Evolutionary conservation across 78 protist species (phyloP).

Genomic region (Bodo saltans): DNA sequence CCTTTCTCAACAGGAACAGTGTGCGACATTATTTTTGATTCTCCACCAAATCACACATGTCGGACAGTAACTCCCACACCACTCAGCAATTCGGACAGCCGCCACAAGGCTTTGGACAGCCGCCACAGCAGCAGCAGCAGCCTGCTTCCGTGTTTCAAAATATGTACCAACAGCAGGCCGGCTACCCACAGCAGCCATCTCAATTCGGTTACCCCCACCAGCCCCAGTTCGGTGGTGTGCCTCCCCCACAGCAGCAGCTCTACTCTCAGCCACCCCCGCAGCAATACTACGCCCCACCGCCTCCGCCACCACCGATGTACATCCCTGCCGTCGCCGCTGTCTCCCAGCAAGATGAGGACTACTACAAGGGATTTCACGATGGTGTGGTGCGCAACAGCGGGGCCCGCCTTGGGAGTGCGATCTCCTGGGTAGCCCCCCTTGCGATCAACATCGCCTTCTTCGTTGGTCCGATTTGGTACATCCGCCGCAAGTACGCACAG

Average conservation of each 20-base stretch:
- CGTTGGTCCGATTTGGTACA: not conserved
- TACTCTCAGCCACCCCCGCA: not conserved
- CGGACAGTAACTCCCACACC: too few species aligned
- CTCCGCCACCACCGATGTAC: not conserved
- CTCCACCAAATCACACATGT: too few species aligned
- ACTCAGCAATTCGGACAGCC: too few species aligned
- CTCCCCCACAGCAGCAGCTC: not conserved
- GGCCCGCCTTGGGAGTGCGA: not conserved
- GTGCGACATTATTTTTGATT: too few species aligned
- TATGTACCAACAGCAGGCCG: too few species aligned
- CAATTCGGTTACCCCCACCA: too few species aligned
- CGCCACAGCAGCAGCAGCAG: too few species aligned
- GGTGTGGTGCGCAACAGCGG: not conserved
- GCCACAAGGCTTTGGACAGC: too few species aligned
- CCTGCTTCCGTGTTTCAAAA: too few species aligned
- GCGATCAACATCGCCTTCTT: not conserved
- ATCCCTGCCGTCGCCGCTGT: constrained; percentile 1
- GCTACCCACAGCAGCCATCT: too few species aligned
- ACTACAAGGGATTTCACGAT: not conserved
- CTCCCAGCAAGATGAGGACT: not conserved
- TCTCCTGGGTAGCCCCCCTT: not conserved
- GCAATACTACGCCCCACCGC: not conserved
- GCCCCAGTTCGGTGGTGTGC: not conserved
- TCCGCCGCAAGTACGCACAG: not conserved
- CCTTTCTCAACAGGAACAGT: too few species aligned